Base-by-base conservation (phyloP, 768 basidiomycete species). In the Brasilioporus rufonigricans region DNA sequence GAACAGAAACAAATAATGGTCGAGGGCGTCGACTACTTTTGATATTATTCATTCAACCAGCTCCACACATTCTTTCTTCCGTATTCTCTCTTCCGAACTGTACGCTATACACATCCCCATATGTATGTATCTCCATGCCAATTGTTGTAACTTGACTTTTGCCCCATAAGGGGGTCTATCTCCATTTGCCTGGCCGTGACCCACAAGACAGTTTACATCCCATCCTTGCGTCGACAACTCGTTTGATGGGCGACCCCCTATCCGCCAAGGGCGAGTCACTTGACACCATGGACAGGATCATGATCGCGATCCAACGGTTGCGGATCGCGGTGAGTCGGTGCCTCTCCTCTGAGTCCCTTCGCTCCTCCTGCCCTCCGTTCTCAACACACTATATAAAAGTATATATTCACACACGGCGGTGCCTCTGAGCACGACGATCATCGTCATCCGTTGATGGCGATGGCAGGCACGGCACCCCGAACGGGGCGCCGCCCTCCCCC, bases 21-120 rank as follows among this genome's bases (percentile, higher is more conserved):
- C 53, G 64, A 71, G 56, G 70, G 65, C 41, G 56, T 70, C 21
- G 71, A 73, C 56, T 72, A 70, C 53, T 72, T 73, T 55, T 73
- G 56, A 48, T 43, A 36, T 3, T 44, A 3, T 24, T 9, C 12
- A 56, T 52, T 71, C 76, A 71, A 19, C n/a, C 21, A 21, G 14
- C 33, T 33, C 21, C 16, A 50, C 31, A 19, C 36, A 13, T n/a
- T 50, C 48, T 14, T 19, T 19, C 9, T 35, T 32, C 2, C 27
- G 9, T 29, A 29, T 5, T 27, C 6, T 14, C 32, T 19, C 16
- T n/a, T 19, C 33, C 14, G 19, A 9, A 18, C 19, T n/a, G 24
- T 50, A 52, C 46, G 31, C 31, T 13, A 19, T 21, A 16, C 39
- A 18, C 55, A 57, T 46, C 50, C 47, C 50, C 51, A 56, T 53